phyloP scores from a whole-genome alignment of 2,329 filamentous ascomycete species.

The Arachnopeziza araneosa region DNA sequence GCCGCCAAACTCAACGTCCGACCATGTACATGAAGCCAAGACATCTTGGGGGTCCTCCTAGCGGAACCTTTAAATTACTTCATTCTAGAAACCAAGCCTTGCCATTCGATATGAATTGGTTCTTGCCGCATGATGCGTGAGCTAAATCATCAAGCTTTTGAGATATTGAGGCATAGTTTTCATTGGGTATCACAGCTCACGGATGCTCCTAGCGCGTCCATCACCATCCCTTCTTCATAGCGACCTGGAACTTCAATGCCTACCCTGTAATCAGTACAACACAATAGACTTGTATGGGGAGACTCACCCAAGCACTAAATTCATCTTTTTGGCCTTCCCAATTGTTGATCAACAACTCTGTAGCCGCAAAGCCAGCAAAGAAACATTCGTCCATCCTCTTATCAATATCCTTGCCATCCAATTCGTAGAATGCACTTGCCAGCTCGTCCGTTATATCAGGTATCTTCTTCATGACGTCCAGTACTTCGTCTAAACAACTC shows the following conservation, averaged over 20 bases:
- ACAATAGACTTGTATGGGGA: background rate
- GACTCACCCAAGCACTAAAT: conserved; percentile 65
- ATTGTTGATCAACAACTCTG: conserved; percentile 48
- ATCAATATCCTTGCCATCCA: conserved; percentile 55
- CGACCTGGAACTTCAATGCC: conserved; percentile 26
- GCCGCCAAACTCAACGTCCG: too few relatives aligned
- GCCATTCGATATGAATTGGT: too few relatives aligned
- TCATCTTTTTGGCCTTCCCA: conserved; percentile 67
- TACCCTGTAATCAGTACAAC: conserved; percentile 7
- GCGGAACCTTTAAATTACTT: too few relatives aligned
- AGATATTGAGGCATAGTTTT: too few relatives aligned
- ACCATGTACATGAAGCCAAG: too few relatives aligned
- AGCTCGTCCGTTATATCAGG: conserved; percentile 67
- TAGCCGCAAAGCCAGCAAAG: conserved; percentile 50
- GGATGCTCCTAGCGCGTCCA: too few relatives aligned
- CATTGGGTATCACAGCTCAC: too few relatives aligned
- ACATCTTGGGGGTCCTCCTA: too few relatives aligned
- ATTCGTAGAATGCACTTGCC: conserved; percentile 66
- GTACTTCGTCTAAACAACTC: conserved; percentile 48
- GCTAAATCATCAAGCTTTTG: too few relatives aligned
- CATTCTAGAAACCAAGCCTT: too few relatives aligned
- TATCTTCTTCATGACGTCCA: conserved; percentile 51
- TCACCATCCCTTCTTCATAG: conserved; percentile 21
- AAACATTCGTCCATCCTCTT: conserved; percentile 54
- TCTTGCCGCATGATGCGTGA: too few relatives aligned